A percentile compares a stretch with the other conserved stretches of the same genome.
phyloP scores from a whole-genome alignment of 441 rosid genomes.

The Eutrema salsugineum region DNA sequence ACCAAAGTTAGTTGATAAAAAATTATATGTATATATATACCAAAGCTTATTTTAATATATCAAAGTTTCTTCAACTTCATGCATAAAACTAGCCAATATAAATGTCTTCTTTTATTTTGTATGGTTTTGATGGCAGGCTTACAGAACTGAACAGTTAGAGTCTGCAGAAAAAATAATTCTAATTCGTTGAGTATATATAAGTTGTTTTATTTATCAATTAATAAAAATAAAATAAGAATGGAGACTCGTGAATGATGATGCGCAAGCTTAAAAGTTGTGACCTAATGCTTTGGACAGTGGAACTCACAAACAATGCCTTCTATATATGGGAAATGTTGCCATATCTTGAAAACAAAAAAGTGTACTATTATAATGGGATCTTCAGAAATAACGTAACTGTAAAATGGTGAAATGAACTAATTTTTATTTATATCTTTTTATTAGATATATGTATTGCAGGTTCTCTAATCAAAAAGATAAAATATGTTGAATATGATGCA shows the following conservation, averaged over 20 bases:
- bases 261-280: constrained; percentile 23
- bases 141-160: constrained; percentile 9
- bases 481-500: background rate
- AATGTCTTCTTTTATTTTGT: background rate
- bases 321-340: background rate
- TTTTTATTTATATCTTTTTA: background rate
- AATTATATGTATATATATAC: background rate
- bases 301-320: constrained; percentile 8
- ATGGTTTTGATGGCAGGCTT: constrained; percentile 18
- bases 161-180: background rate
- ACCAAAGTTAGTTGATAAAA: background rate
- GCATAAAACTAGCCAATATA: constrained; percentile 1
- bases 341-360: background rate
- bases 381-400: background rate
- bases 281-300: constrained; percentile 11
- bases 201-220: background rate
- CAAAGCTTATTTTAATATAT: background rate
- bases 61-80: background rate
- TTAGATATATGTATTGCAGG: background rate
- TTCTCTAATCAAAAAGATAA: background rate
- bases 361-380: background rate
- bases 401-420: background rate
- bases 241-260: constrained; percentile 21
- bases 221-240: background rate
- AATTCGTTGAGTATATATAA: background rate